Conservation (phyloP, 2,329 filamentous ascomycete genomes). For the Onygena corvina region DNA sequence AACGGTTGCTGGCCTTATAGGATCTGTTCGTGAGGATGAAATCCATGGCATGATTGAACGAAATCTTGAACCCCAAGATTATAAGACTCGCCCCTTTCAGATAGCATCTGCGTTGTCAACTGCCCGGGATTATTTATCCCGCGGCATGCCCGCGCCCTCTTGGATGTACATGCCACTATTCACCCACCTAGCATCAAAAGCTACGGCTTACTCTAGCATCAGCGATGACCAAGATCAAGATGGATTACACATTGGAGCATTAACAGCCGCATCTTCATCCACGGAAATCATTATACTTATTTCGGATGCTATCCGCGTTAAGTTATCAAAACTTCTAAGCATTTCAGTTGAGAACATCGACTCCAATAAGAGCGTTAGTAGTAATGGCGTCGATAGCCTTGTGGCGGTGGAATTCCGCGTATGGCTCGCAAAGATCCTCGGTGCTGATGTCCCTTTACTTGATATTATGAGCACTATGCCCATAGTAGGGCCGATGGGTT, state of each 20-base stretch:
- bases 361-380: constrained; percentile 10
- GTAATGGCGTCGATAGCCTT: constrained; percentile 21
- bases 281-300: constrained; percentile 2
- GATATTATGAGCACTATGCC: constrained; percentile 16
- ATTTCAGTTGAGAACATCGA: constrained; percentile 13
- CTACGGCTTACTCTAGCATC: not conserved
- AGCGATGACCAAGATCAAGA: not conserved
- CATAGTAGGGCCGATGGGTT: constrained; percentile 1
- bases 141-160: constrained; percentile 14
- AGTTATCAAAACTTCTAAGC: constrained; percentile 10
- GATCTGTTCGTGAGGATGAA: constrained; percentile 7
- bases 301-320: constrained; percentile 7
- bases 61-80: constrained; percentile 12
- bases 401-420: constrained; percentile 25
- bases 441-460: constrained; percentile 17
- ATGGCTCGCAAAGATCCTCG: constrained; percentile 20
- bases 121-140: constrained; percentile 5
- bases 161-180: constrained; percentile 23
- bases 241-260: constrained; percentile 6
- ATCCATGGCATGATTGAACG: constrained; percentile 14
- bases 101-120: constrained; percentile 7
- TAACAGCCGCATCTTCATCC: constrained; percentile 4
- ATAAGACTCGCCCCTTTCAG: constrained; percentile 5
- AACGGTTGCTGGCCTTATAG: not conserved
- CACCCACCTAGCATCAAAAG: constrained; percentile 8